phyloP scores from a whole-genome alignment of 2,329 filamentous ascomycete species.

The Aureobasidium subglaciale region DNA sequence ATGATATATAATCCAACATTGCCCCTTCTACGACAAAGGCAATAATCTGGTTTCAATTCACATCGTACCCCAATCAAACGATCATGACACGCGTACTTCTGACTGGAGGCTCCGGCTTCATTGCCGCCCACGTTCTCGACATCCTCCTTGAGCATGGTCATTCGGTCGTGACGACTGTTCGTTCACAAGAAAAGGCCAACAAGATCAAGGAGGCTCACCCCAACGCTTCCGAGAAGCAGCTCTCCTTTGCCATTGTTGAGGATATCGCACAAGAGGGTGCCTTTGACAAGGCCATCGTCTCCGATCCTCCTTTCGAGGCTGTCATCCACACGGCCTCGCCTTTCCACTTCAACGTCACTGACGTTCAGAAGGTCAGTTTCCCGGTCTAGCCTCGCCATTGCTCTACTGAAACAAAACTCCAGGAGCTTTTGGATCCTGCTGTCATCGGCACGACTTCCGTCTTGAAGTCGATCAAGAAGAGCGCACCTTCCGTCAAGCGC shows the following conservation, averaged over 20 bases:
- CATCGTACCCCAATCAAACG: neutral
- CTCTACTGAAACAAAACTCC: conserved; percentile 4
- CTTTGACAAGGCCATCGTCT: conserved; percentile 56
- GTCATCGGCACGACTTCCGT: conserved; percentile 58
- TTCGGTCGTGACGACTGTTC: conserved; percentile 56
- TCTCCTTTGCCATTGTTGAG: conserved; percentile 60
- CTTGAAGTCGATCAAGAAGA: conserved; percentile 53
- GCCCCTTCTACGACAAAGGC: neutral
- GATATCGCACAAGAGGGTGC: conserved; percentile 65
- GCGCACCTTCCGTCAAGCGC: conserved; percentile 60
- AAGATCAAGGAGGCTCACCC: conserved; percentile 51
- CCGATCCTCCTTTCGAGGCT: conserved; percentile 60
- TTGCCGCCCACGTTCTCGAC: conserved; percentile 58
- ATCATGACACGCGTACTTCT: conserved; percentile 30
- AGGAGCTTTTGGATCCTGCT: conserved; percentile 51
- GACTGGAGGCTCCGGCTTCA: conserved; percentile 54
- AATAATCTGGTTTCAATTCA: too few relatives aligned
- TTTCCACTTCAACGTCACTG: conserved; percentile 66
- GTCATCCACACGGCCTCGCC: conserved; percentile 70
- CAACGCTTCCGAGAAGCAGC: conserved; percentile 45
- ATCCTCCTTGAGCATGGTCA: conserved; percentile 46
- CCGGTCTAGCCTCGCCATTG: too few relatives aligned
- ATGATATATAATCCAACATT: conserved; percentile 1
- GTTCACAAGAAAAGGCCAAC: conserved; percentile 55
- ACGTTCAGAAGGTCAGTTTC: conserved; percentile 53